These are phyloP conservation scores for Brasilioporus rufonigricans DNA, from an alignment of 768 basidiomycete species.

Conservation along the genomic window DNA sequence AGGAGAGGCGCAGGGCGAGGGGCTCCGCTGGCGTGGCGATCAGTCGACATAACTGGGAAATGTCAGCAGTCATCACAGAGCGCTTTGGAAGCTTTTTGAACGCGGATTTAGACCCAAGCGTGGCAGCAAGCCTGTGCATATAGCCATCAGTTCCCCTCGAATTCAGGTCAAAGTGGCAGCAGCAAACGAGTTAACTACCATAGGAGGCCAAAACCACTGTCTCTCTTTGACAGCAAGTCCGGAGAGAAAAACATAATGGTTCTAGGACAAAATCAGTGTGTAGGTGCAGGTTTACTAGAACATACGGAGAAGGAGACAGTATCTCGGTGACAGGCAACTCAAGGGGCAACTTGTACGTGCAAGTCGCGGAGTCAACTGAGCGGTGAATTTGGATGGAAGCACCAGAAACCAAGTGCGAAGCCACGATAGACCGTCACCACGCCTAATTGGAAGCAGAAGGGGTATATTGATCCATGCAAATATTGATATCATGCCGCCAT, in stretches of 20 bases:
- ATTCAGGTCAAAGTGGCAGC: not conserved
- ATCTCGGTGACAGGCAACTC: not conserved
- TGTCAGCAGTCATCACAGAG: conserved; percentile 83
- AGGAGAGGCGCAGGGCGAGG: conserved; percentile 81
- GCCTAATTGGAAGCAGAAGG: conserved; percentile 13
- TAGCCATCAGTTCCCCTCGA: conserved; percentile 5
- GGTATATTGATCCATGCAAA: conserved; percentile 7
- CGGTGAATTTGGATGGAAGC: conserved; percentile 3
- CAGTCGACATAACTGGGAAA: conserved; percentile 73
- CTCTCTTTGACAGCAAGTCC: conserved; percentile 75
- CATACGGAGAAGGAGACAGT: not conserved
- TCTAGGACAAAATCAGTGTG: not conserved
- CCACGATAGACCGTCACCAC: not conserved
- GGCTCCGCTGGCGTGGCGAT: conserved; percentile 85
- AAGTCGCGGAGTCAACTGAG: not conserved
- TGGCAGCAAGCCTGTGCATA: conserved; percentile 78
- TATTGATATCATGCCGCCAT: conserved; percentile 36
- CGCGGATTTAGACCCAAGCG: conserved; percentile 82
- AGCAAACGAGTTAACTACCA: conserved; percentile 47
- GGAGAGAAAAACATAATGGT: conserved; percentile 79
- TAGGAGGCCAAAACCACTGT: conserved; percentile 87
- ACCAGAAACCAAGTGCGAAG: conserved; percentile 24
- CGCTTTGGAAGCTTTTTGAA: conserved; percentile 82
- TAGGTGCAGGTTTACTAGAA: not conserved
- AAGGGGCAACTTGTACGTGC: conserved; percentile 8